Percentiles rank a stretch among this genome's conserved stretches.
Evolutionary conservation across 768 basidiomycete species (phyloP).

Genomic region (Mycena capillaripes): DNA sequence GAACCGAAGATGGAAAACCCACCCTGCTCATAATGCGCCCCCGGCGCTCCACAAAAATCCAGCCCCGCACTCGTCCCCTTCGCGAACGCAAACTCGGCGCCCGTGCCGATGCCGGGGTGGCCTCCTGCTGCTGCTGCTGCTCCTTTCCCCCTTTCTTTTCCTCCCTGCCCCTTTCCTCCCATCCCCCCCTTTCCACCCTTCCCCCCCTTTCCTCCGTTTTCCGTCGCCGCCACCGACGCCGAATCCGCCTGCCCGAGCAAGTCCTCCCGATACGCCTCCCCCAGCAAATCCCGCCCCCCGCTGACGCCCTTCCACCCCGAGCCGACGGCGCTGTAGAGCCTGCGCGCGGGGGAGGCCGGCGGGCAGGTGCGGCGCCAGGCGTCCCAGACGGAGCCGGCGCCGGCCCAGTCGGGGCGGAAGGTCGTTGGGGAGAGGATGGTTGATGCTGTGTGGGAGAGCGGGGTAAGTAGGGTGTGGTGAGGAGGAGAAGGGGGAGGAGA

Average conservation of each 20-base stretch:
- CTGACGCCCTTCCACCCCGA: slow-evolving; percentile 50
- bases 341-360: slow-evolving; percentile 83
- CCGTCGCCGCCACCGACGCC: too few relatives aligned
- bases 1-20: too few relatives aligned
- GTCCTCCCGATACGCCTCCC: slow-evolving; percentile 3
- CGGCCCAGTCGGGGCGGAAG: slow-evolving; percentile 80
- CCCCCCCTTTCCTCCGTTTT: too few relatives aligned
- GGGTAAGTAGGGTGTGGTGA: too few relatives aligned
- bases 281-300: slow-evolving; percentile 16
- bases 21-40: slow-evolving; percentile 83
- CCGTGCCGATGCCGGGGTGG: slow-evolving; percentile 38
- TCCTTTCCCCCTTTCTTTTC: too few relatives aligned
- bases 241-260: too few relatives aligned
- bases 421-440: background rate
- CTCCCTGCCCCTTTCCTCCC: background rate
- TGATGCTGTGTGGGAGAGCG: background rate
- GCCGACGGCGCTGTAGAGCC: slow-evolving; percentile 85
- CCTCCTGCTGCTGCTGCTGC: background rate
- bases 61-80: slow-evolving; percentile 69
- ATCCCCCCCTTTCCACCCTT: too few relatives aligned
- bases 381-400: slow-evolving; percentile 92
- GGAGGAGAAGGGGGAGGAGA: too few relatives aligned
- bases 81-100: slow-evolving; percentile 77
- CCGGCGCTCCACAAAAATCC: slow-evolving; percentile 87
- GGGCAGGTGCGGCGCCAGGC: slow-evolving; percentile 93